phyloP scores from a whole-genome alignment of 2,329 filamentous ascomycete species.

The Alternaria gansuensis region DNA sequence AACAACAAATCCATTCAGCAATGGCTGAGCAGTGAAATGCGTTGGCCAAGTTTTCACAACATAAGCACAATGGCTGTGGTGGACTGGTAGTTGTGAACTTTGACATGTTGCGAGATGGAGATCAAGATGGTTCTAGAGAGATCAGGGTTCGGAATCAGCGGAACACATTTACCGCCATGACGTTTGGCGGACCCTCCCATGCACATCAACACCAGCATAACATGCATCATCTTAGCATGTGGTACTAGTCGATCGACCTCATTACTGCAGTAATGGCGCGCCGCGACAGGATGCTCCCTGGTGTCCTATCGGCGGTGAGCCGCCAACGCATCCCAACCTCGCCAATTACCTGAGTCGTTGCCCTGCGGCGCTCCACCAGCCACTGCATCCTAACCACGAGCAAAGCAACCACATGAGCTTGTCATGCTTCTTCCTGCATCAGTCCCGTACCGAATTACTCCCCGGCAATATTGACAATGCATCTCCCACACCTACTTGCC shows the following conservation, averaged over 20 bases:
- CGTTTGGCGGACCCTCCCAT: not conserved
- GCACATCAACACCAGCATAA: not conserved
- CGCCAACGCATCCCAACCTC: conserved; percentile 49
- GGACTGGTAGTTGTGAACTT: not conserved
- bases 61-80: not conserved
- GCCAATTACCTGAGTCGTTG: conserved; percentile 41
- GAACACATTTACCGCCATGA: conserved; percentile 13
- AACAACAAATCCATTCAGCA: no score
- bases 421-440: conserved; percentile 29
- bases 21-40: no score
- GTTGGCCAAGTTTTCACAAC: not conserved
- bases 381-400: conserved; percentile 30
- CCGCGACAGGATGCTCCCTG: conserved; percentile 26
- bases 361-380: conserved; percentile 38
- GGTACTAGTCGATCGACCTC: not conserved
- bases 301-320: conserved; percentile 30
- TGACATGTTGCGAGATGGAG: not conserved
- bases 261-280: conserved; percentile 1
- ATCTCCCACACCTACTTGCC: conserved; percentile 39
- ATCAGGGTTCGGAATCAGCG: conserved; percentile 13
- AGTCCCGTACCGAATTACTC: conserved; percentile 11
- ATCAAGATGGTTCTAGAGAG: not conserved
- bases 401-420: not conserved
- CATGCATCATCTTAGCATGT: not conserved
- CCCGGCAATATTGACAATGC: conserved; percentile 30